These are phyloP conservation scores for Hymenoscyphus salicellus DNA, from an alignment of 2,329 filamentous ascomycete species.

Conservation along the genomic window DNA sequence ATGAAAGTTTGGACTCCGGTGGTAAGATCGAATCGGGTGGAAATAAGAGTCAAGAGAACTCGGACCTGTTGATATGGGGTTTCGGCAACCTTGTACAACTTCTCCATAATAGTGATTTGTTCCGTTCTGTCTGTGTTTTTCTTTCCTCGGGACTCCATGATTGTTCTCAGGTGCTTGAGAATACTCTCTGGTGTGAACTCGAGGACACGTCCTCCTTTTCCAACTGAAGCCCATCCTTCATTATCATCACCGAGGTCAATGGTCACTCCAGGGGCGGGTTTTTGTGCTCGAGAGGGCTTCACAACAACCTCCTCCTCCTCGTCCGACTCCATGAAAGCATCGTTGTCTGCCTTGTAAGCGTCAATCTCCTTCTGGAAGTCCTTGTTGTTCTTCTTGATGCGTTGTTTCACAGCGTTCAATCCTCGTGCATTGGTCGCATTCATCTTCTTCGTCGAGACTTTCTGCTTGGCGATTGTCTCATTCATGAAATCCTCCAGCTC, in stretches of 20 bases:
- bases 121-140: constrained; percentile 96
- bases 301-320: constrained; percentile 66
- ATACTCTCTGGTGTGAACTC: constrained; percentile 97
- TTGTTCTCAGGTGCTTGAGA: constrained; percentile 89
- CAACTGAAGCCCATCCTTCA: constrained; percentile 85
- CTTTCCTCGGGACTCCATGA: constrained; percentile 93
- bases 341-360: constrained; percentile 79
- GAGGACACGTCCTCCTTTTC: constrained; percentile 81
- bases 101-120: constrained; percentile 98
- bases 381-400: constrained; percentile 98
- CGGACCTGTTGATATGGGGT: constrained; percentile 93
- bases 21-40: constrained; percentile 89
- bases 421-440: constrained; percentile 92
- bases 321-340: constrained; percentile 81
- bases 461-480: constrained; percentile 91
- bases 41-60: constrained; percentile 85
- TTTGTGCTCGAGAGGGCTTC: constrained; percentile 52
- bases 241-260: constrained; percentile 64
- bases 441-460: constrained; percentile 97
- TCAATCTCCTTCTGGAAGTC: constrained; percentile 87
- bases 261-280: constrained; percentile 50
- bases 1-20: constrained; percentile 77
- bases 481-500: constrained; percentile 94
- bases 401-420: constrained; percentile 95
- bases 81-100: constrained; percentile 80